These are phyloP conservation scores for Naganishia albida DNA, from an alignment of 1,284 basidiomycete genomes.

Conservation along the genomic window DNA sequence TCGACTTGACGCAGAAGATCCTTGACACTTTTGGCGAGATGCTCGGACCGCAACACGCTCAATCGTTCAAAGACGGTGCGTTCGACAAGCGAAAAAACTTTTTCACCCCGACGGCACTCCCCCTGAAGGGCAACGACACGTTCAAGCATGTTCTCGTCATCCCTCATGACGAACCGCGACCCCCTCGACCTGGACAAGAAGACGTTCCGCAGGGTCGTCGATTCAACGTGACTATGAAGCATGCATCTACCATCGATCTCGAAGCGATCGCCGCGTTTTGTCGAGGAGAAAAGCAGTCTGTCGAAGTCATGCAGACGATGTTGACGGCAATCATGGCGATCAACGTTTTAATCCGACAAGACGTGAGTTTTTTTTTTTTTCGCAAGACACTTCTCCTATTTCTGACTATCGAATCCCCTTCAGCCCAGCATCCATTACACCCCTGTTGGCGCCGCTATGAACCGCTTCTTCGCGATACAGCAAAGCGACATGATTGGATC, in stretches of 20 bases:
- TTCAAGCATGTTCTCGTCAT: constrained; percentile 45
- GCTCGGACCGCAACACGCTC: background rate
- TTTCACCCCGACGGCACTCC: constrained; percentile 44
- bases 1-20: background rate
- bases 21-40: background rate
- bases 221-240: constrained; percentile 48
- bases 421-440: constrained; percentile 37
- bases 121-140: constrained; percentile 35
- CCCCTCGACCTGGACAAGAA: constrained; percentile 39
- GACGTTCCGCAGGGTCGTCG: constrained; percentile 40
- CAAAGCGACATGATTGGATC: constrained; percentile 38
- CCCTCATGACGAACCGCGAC: constrained; percentile 42
- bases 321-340: constrained; percentile 48
- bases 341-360: constrained; percentile 51
- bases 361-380: constrained; percentile 12
- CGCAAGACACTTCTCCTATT: background rate
- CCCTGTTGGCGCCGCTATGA: constrained; percentile 49
- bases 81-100: constrained; percentile 44
- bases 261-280: constrained; percentile 47
- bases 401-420: background rate
- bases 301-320: constrained; percentile 42
- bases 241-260: constrained; percentile 45
- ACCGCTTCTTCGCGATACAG: constrained; percentile 50
- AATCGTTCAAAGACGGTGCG: constrained; percentile 4
- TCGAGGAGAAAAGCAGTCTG: constrained; percentile 41